Conservation (phyloP, 2,329 filamentous ascomycete genomes). For the Cladophialophora carrionii region DNA sequence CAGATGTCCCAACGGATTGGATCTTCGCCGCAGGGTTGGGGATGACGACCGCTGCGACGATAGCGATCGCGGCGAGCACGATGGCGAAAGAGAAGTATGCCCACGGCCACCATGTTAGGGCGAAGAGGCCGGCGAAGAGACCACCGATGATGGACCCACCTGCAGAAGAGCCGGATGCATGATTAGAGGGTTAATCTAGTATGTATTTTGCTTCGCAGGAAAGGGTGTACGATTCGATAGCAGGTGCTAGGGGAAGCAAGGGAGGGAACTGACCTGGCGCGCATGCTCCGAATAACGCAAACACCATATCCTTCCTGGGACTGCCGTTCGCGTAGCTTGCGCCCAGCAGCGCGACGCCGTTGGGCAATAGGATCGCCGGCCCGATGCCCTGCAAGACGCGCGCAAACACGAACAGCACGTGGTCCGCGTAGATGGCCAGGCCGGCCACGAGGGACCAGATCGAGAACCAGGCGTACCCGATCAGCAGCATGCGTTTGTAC, state of each 20-base stretch:
- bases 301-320: conserved; percentile 62
- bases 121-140: conserved; percentile 49
- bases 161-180: background rate
- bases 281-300: conserved; percentile 56
- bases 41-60: conserved; percentile 45
- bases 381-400: conserved; percentile 61
- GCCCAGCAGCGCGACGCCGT: conserved; percentile 65
- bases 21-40: conserved; percentile 40
- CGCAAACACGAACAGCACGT: conserved; percentile 56
- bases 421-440: conserved; percentile 46
- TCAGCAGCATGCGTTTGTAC: conserved; percentile 44
- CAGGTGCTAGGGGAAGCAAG: background rate
- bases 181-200: background rate
- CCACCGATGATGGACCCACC: conserved; percentile 48
- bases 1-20: conserved; percentile 12
- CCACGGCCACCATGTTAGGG: conserved; percentile 58
- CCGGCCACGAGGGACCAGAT: conserved; percentile 46
- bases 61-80: conserved; percentile 45
- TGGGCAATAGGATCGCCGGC: conserved; percentile 65
- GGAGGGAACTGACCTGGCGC: conserved; percentile 45
- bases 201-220: background rate
- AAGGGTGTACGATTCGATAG: background rate
- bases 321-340: conserved; percentile 59
- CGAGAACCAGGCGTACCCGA: conserved; percentile 45
- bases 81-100: conserved; percentile 53